A percentile compares a stretch with the other conserved stretches of the same genome.
Evolutionary conservation across 345 rosid genomes (phyloP).

Genomic region (Pistacia integerrima): DNA sequence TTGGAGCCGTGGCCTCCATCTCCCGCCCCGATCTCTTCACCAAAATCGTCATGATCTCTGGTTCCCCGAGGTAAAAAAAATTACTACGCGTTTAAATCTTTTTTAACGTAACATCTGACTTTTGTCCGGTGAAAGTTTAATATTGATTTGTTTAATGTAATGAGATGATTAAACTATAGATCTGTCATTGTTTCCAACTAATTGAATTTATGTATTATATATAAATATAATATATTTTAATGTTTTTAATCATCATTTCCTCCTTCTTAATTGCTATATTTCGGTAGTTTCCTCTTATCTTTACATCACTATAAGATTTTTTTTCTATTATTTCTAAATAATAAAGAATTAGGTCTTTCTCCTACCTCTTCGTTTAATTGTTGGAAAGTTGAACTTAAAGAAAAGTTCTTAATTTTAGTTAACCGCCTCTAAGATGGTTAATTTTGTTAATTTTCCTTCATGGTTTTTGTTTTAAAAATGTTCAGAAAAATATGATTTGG

Average conservation of each 20-base stretch:
- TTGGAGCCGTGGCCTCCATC: slow-evolving; percentile 81
- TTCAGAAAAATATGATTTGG: too few relatives aligned
- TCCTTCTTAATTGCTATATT: background rate
- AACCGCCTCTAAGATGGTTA: too few relatives aligned
- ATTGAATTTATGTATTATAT: background rate
- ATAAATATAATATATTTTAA: too few relatives aligned
- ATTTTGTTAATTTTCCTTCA: too few relatives aligned
- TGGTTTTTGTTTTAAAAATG: too few relatives aligned
- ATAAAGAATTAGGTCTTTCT: too few relatives aligned
- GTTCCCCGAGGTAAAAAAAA: slow-evolving; percentile 67
- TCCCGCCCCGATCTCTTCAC: slow-evolving; percentile 79
- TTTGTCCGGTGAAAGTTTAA: too few relatives aligned
- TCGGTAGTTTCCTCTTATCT: background rate
- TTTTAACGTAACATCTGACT: too few relatives aligned
- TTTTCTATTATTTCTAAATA: background rate
- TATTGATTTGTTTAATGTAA: background rate
- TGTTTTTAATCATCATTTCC: background rate
- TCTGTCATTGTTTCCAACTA: background rate
- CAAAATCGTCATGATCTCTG: slow-evolving; percentile 71
- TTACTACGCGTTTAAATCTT: background rate
- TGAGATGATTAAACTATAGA: background rate
- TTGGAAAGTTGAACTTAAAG: too few relatives aligned
- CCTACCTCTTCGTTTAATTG: too few relatives aligned
- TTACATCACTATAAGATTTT: background rate
- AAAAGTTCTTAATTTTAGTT: too few relatives aligned